Base-by-base conservation (phyloP, 129 eudicot species). In the Flaveria brownii region DNA sequence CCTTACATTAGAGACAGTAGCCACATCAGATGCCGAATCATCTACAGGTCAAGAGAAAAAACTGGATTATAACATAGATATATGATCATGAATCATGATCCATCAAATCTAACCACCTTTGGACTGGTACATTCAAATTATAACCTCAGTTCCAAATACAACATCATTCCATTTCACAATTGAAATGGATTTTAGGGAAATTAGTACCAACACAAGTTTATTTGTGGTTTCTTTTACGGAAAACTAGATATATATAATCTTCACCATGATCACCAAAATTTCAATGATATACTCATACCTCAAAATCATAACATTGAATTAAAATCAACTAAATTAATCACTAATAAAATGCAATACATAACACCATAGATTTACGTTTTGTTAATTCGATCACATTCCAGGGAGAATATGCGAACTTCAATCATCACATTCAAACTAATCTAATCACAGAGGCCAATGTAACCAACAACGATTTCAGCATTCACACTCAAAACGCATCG, bases 1-100 rank as follows among this genome's bases (percentile, higher is more conserved):
- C 74, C 86, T 76, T 61, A 88, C 89, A 80, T 88, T 88, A 45
- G 92, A 88, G 76, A 85, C 84, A 20, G 87, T 80, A 71, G 89
- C 84, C 78, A 83, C 89, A 80, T 88, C 86, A 70, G 89, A 80
- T 10, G 61, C 78, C 70, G 62, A 45, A 82, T 88, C 92, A 83
- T 88, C 92, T 88, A 71, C 49, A 69, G 9, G 0, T 36, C 64
- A 72, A 74, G 30, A 55, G 54, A 75, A 68, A 17, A 23, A 2
- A 47, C 46, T 33, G 4, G 25, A 54, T 16, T 54, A 54, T 6
- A 54, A 54, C 2, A 54, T n/a, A 17, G 11, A n/a, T 5, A 54
- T 54, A 54, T 54, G 9, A 54, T 54, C 12, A 8, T 45, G 49
- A 0, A 54, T 54, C 12, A 8, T 45, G 49, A 0, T 45, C 61